Conservation (phyloP, 306 rosid species). For the Corylus avellana region DNA sequence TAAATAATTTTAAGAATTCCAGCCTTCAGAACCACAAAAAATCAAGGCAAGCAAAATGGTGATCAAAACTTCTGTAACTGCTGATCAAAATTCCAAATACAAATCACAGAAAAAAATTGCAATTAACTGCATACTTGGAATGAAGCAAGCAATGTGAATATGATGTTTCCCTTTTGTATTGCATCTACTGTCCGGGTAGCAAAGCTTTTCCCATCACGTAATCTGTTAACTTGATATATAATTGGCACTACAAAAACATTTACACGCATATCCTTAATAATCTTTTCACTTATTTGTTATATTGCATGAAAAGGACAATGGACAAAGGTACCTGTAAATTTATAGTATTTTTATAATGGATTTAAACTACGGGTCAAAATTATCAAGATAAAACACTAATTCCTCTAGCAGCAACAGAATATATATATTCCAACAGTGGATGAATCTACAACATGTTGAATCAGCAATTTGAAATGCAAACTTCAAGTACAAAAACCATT, state of each 20-base stretch:
- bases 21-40: background rate
- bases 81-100: background rate
- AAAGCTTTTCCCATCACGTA: slow-evolving; percentile 94
- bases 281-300: background rate
- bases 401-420: background rate
- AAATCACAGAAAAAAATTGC: background rate
- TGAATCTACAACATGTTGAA: background rate
- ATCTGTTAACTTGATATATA: slow-evolving; percentile 67
- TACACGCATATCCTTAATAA: background rate
- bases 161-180: slow-evolving; percentile 75
- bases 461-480: background rate
- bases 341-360: background rate
- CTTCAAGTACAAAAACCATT: background rate
- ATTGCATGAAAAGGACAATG: slow-evolving; percentile 2
- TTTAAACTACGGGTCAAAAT: background rate
- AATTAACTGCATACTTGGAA: slow-evolving; percentile 61
- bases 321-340: background rate
- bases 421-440: background rate
- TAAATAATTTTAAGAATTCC: background rate
- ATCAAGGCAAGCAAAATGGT: background rate
- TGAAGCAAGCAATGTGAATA: slow-evolving; percentile 85
- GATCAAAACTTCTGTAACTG: background rate
- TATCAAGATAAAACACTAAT: background rate
- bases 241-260: slow-evolving; percentile 72
- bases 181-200: slow-evolving; percentile 96